Base-by-base conservation (phyloP, 208 protist genomes). In the Borovskyia barvae region DNA sequence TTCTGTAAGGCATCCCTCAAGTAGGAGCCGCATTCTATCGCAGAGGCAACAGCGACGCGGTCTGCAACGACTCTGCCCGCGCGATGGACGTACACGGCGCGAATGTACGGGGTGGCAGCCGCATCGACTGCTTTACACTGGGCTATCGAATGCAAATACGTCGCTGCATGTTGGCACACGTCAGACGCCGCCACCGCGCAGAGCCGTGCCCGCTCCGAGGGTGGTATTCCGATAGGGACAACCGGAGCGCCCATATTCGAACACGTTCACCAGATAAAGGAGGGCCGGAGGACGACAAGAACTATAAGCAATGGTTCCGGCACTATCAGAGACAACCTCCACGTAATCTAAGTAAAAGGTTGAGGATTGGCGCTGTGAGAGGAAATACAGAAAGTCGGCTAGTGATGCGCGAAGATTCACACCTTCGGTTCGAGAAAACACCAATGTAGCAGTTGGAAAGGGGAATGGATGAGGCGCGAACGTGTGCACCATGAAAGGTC, bases 1-100 rank as follows among this genome's bases (percentile, higher is more conserved):
- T 35, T 36, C 28, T 52, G 72, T 26, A 75, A 47, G 3, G 60
- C 14, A 8, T 60, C 54, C 26, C 50, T 65, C 33, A 73, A 46
- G 42, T 66, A 56, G 6, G 66, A 59, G n/a, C 72, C 66, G 28
- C 68, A 70, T 19, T 78, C 72, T 2, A 24, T 43, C 8, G 58
- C 50, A n/a, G 48, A 59, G 33, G 58, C 52, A 26, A 58, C 33
- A 11, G 25, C 59, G 24, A 81, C 57, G 17, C 75, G 68, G 40
- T 73, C 55, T n/a, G 65, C 54, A 7, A 32, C 35, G 7, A 63
- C 46, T 12, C 43, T 26, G 33, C 47, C 50, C 2, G 57, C 47
- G 5, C 45, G 35, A 28, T 50, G 42, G 2, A 53, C 40, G 52
- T 79, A 75, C 58, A 79, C 58, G 5, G 62, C 67, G 1, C 71